Evolutionary conservation across 139 green algal species (phyloP), one percentile per base, ranked within the genome.

Genomic region (Haematococcus lacustris): DNA sequence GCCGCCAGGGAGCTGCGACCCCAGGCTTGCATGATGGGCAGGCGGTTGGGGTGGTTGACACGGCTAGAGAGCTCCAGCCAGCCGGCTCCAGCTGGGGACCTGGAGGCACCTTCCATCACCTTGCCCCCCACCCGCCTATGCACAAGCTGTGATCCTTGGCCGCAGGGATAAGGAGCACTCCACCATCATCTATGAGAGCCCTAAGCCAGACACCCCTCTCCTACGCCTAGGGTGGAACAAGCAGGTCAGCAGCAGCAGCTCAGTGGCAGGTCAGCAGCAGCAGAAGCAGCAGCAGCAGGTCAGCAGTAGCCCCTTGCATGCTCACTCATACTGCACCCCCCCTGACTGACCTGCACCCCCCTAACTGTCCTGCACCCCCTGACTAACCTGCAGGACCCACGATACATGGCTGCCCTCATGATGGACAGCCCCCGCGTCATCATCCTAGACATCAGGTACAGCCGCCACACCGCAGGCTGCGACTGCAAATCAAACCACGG

Each of bases 151-250:
- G 23, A 7, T 64, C 53, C 33, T 51, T 51, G 37, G 2, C 3
- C 39, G 47, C 43, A 72, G 67, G 65, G 92, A 98, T 76, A 97
- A 97, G 86, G 92, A 97, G 78, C 94, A 98, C 82, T 89, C 73
- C 38, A 98, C 95, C 32, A 98, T 99, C 77, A 97, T 98, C 51
- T 99, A 98, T 78, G 93, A 98, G 81, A 87, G 74, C 38, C 84
- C 88, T 3, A 64, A 85, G 53, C n/a, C n/a, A n/a, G 86, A 92
- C 67, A 92, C 85, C 6, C 90, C 95, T 32, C 87, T 99, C 60
- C 82, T 98, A 71, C 85, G 93, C 6, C 80, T 99, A 60, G 87
- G 83, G 9, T 99, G 96, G 96, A 99, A 98, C 86, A 94, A 96
- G 74, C 89, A 96, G 80, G 67, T 72, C 32, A 30, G 67, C 37